Conservation (phyloP, 2,329 filamentous ascomycete species). For the Alternaria alternata region DNA sequence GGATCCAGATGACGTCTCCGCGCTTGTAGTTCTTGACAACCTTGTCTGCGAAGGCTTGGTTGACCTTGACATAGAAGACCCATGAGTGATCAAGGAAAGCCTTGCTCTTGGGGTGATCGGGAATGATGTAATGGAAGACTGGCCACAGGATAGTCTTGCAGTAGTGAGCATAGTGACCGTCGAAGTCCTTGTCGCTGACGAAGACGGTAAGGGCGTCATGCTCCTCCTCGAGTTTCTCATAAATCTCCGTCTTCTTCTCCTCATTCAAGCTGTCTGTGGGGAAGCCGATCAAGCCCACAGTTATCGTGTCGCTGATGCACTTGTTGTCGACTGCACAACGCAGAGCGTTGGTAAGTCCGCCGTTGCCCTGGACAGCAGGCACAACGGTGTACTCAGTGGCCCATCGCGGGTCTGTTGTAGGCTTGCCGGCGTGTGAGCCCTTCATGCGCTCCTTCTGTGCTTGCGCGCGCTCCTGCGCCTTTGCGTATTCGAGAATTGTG, state of each 20-base stretch:
- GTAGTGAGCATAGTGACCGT: conserved; percentile 93
- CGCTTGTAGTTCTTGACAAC: conserved; percentile 93
- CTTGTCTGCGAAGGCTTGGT: conserved; percentile 90
- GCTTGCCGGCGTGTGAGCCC: conserved; percentile 27
- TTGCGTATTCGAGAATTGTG: conserved; percentile 74
- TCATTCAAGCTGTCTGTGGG: conserved; percentile 85
- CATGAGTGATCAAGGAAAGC: conserved; percentile 97
- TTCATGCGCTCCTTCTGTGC: conserved; percentile 36
- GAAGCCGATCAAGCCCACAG: conserved; percentile 93
- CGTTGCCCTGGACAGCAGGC: conserved; percentile 88
- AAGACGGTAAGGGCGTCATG: conserved; percentile 85
- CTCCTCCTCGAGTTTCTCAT: conserved; percentile 80
- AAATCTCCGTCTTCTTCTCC: conserved; percentile 81
- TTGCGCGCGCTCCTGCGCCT: conserved; percentile 53
- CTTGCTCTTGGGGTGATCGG: conserved; percentile 97
- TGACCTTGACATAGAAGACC: conserved; percentile 91
- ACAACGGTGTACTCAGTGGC: conserved; percentile 84
- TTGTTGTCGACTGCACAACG: conserved; percentile 77
- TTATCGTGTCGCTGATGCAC: conserved; percentile 77
- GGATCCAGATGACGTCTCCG: conserved; percentile 91
- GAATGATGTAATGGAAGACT: conserved; percentile 97
- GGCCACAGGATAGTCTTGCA: conserved; percentile 99
- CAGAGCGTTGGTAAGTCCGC: conserved; percentile 87
- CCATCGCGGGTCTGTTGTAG: conserved; percentile 58
- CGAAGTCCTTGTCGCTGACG: conserved; percentile 88